Evolutionary conservation across 2,329 filamentous ascomycete species (phyloP).

Genomic region (Cordyceps pruinosa): DNA sequence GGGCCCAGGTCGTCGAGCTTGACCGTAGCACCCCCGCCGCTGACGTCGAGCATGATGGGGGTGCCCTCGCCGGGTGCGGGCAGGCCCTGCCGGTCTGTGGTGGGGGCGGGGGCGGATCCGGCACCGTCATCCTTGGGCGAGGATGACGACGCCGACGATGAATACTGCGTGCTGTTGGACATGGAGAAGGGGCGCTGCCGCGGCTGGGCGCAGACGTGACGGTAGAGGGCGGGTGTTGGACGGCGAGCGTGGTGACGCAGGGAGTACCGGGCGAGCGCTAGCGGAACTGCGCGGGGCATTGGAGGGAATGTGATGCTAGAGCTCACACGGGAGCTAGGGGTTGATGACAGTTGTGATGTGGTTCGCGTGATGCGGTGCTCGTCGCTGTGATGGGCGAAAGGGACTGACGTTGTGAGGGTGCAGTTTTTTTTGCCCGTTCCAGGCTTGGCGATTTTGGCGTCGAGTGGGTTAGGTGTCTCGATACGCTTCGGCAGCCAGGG

Average conservation of each 20-base stretch:
- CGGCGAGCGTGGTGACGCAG: not conserved
- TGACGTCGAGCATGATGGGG: slow-evolving; percentile 27
- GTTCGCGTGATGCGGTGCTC: not conserved
- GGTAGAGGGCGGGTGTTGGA: not conserved
- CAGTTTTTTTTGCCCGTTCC: not conserved
- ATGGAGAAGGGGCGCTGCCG: slow-evolving; percentile 1
- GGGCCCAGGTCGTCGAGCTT: slow-evolving; percentile 64
- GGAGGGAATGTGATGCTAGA: not conserved
- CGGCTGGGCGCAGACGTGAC: not conserved
- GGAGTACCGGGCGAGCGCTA: slow-evolving; percentile 1
- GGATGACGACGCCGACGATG: slow-evolving; percentile 1
- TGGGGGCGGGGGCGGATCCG: not conserved
- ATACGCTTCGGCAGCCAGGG: slow-evolving; percentile 1
- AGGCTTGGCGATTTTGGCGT: slow-evolving; percentile 4
- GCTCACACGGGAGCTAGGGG: not conserved
- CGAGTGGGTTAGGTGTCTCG: slow-evolving; percentile 6
- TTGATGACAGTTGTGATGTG: not conserved
- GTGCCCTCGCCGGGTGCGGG: slow-evolving; percentile 20
- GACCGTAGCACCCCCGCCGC: slow-evolving; percentile 31
- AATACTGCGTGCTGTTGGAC: not conserved
- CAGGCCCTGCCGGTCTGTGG: slow-evolving; percentile 15
- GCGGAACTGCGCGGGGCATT: slow-evolving; percentile 2
- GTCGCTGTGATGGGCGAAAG: not conserved
- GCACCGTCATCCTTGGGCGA: not conserved
- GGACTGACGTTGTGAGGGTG: not conserved